phyloP scores from a whole-genome alignment of 1,284 basidiomycete genomes.

The Cryptococcus jaspeensis region DNA sequence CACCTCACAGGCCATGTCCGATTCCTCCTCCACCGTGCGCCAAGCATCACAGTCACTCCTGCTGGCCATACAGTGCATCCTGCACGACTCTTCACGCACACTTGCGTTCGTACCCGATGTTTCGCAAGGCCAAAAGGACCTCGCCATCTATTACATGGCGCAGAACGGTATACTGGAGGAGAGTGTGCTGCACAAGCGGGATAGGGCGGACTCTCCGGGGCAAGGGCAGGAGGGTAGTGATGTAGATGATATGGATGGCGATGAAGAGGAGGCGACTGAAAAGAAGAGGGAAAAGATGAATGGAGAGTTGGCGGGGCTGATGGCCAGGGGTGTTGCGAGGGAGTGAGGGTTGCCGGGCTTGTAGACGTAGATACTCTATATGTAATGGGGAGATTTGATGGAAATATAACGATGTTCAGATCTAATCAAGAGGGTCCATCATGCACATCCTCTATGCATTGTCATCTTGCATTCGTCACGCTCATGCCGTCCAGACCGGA shows the following conservation, averaged over 20 bases:
- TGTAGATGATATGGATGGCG: neutral
- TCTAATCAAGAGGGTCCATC: too few relatives aligned
- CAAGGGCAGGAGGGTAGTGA: neutral
- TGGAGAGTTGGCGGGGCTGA: slow-evolving; percentile 26
- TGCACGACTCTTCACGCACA: slow-evolving; percentile 30
- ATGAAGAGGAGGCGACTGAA: neutral
- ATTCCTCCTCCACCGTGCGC: slow-evolving; percentile 24
- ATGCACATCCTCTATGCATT: too few relatives aligned
- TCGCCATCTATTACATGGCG: slow-evolving; percentile 44
- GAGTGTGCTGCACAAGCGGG: neutral
- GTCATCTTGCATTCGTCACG: too few relatives aligned
- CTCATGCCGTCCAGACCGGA: too few relatives aligned
- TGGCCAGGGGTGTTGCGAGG: slow-evolving; percentile 17
- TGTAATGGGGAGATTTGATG: too few relatives aligned
- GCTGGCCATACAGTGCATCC: slow-evolving; percentile 40
- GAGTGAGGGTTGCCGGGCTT: neutral
- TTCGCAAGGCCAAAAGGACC: slow-evolving; percentile 31
- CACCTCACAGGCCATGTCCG: slow-evolving; percentile 19
- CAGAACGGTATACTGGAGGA: slow-evolving; percentile 31
- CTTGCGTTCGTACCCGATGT: slow-evolving; percentile 36
- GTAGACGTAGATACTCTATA: too few relatives aligned
- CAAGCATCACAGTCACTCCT: slow-evolving; percentile 43
- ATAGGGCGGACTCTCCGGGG: neutral
- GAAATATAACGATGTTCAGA: too few relatives aligned
- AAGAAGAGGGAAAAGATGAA: slow-evolving; percentile 18